A percentile compares a stretch with the other conserved stretches of the same genome.
phyloP scores from a whole-genome alignment of 768 basidiomycete genomes.

The Boletus subparvulus region DNA sequence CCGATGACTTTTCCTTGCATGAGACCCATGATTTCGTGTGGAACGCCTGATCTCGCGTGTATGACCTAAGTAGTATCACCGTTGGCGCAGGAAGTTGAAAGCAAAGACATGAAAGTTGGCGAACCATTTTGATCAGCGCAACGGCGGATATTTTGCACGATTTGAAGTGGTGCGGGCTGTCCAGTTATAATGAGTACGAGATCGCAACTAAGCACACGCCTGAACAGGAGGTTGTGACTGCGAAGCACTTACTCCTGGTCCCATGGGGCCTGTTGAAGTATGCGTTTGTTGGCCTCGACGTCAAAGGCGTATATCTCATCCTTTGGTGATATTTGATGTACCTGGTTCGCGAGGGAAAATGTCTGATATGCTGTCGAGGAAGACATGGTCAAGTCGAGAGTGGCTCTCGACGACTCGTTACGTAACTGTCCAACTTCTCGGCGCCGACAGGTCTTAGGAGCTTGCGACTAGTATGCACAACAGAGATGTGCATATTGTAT shows the following conservation, averaged over 20 bases:
- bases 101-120: conserved; percentile 2
- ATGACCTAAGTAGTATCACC: conserved; percentile 66
- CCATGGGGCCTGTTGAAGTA: conserved; percentile 80
- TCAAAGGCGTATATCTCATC: conserved; percentile 83
- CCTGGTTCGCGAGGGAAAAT: conserved; percentile 70
- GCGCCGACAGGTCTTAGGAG: background rate
- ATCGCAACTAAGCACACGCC: background rate
- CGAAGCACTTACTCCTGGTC: conserved; percentile 65
- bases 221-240: conserved; percentile 1
- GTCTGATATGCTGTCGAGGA: conserved; percentile 67
- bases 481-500: background rate
- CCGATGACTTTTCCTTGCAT: conserved; percentile 96
- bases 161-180: conserved; percentile 78
- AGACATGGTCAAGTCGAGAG: conserved; percentile 22
- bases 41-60: conserved; percentile 95
- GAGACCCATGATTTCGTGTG: conserved; percentile 98
- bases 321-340: conserved; percentile 67
- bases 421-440: background rate
- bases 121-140: conserved; percentile 92
- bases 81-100: background rate
- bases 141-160: conserved; percentile 94
- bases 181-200: background rate
- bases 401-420: background rate
- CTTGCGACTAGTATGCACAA: too few species aligned
- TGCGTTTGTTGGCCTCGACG: conserved; percentile 59